These are phyloP conservation scores for Apiospora sp. DNA, from an alignment of 2,329 filamentous ascomycete species.

Conservation along the genomic window DNA sequence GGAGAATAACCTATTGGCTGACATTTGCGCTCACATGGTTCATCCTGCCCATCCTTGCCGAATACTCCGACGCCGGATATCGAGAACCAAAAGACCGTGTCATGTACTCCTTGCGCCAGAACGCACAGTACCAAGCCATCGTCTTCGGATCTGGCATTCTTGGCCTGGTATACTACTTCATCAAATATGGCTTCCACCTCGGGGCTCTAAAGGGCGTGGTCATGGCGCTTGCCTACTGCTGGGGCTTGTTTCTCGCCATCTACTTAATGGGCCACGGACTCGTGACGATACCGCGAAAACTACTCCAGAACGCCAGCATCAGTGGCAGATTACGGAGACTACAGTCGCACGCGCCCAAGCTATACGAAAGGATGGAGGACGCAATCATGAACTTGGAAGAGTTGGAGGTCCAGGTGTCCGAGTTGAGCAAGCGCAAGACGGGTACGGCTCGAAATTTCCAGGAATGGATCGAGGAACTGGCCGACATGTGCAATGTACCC, in stretches of 20 bases:
- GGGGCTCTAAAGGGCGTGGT: constrained; percentile 81
- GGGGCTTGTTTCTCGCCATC: constrained; percentile 89
- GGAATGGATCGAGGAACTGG: constrained; percentile 96
- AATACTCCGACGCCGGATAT: constrained; percentile 94
- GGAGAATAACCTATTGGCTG: constrained; percentile 97
- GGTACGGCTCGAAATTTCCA: constrained; percentile 78
- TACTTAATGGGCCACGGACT: constrained; percentile 98
- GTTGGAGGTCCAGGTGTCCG: constrained; percentile 80
- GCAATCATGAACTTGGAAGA: constrained; percentile 81
- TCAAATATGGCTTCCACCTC: constrained; percentile 77
- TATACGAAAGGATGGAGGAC: constrained; percentile 89
- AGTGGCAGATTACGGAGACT: constrained; percentile 77
- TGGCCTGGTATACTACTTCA: constrained; percentile 83
- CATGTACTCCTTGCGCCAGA: constrained; percentile 84
- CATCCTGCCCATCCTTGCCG: constrained; percentile 89
- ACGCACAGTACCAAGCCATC: constrained; percentile 88
- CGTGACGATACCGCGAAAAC: constrained; percentile 83
- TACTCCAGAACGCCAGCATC: constrained; percentile 82
- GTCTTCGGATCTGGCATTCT: constrained; percentile 74
- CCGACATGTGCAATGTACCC: constrained; percentile 75
- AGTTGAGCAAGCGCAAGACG: constrained; percentile 82
- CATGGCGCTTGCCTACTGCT: constrained; percentile 95
- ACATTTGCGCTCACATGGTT: constrained; percentile 96
- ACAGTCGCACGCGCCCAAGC: constrained; percentile 79
- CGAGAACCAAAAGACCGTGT: constrained; percentile 83